phyloP scores from a whole-genome alignment of 169 alveolate genomes.

The Cryptosporidium tyzzeri region DNA sequence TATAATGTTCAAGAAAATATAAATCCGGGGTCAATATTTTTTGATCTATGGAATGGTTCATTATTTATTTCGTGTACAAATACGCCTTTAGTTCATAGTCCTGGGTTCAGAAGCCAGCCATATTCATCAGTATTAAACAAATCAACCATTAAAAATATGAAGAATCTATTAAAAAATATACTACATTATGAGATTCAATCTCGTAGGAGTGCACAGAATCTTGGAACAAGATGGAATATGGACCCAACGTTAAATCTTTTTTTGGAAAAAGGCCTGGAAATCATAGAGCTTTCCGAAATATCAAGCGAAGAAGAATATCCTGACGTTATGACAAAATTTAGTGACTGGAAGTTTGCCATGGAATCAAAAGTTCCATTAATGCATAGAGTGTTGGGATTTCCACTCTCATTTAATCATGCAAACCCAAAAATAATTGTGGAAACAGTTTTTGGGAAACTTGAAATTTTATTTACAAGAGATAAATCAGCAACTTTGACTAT shows the following conservation, averaged over 20 bases:
- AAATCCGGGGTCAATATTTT: conserved; percentile 82
- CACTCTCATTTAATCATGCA: conserved; percentile 72
- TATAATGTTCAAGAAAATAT: conserved; percentile 82
- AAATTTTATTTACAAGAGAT: conserved; percentile 55
- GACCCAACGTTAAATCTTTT: conserved; percentile 82
- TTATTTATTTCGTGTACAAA: conserved; percentile 81
- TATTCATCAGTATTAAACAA: conserved; percentile 24
- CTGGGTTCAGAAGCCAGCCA: conserved; percentile 60
- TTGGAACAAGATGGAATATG: conserved; percentile 86
- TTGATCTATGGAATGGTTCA: conserved; percentile 80
- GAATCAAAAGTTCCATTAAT: conserved; percentile 85
- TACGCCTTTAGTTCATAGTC: conserved; percentile 53
- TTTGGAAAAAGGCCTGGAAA: conserved; percentile 83
- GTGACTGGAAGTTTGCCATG: conserved; percentile 85
- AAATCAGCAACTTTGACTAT: conserved; percentile 57
- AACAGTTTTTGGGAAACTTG: conserved; percentile 42
- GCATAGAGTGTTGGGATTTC: conserved; percentile 78
- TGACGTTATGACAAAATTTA: conserved; percentile 81
- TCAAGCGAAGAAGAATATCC: conserved; percentile 81
- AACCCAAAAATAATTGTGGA: conserved; percentile 48
- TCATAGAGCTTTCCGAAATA: conserved; percentile 83
- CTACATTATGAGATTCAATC: conserved; percentile 67
- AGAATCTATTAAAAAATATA: conserved; percentile 28
- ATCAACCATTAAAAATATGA: conserved; percentile 25
- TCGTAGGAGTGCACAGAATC: conserved; percentile 85